Conservation (phyloP, 1,139 yeast species). For the Lizanozyma gosingica region DNA sequence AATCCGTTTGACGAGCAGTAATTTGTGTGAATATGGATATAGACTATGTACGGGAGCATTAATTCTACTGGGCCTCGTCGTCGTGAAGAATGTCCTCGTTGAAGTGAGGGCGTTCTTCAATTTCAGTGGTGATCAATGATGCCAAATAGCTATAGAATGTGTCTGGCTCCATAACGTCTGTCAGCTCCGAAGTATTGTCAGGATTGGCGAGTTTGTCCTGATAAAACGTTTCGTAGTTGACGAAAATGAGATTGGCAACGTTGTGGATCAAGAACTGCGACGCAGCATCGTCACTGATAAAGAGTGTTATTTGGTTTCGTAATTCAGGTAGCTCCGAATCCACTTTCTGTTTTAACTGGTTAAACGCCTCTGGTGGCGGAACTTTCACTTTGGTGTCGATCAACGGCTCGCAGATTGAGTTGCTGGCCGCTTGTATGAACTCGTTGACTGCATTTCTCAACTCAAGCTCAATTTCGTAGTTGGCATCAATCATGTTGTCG, state of each 20-base stretch:
- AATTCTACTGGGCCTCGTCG: slow-evolving; percentile 10
- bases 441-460: slow-evolving; percentile 63
- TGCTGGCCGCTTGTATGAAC: slow-evolving; percentile 38
- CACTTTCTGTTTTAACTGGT: slow-evolving; percentile 39
- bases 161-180: slow-evolving; percentile 45
- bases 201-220: slow-evolving; percentile 10
- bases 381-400: slow-evolving; percentile 13
- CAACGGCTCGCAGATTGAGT: slow-evolving; percentile 25
- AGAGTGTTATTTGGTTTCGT: slow-evolving; percentile 39
- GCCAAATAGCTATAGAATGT: slow-evolving; percentile 33
- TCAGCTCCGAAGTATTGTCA: slow-evolving; percentile 11
- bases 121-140: slow-evolving; percentile 2
- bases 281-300: slow-evolving; percentile 31
- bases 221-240: slow-evolving; percentile 26
- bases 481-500: slow-evolving; percentile 79
- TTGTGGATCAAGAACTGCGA: slow-evolving; percentile 25
- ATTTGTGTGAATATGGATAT: not conserved
- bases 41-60: too few species aligned
- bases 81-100: slow-evolving; percentile 19
- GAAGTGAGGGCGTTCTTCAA: slow-evolving; percentile 7
- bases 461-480: slow-evolving; percentile 65
- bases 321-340: slow-evolving; percentile 47
- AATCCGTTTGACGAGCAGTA: slow-evolving; percentile 70
- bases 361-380: slow-evolving; percentile 19
- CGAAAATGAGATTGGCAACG: slow-evolving; percentile 19